A percentile compares a stretch with the other conserved stretches of the same genome.
Conservation (phyloP, 345 rosid species). For the Arabidopsis arenosa region DNA sequence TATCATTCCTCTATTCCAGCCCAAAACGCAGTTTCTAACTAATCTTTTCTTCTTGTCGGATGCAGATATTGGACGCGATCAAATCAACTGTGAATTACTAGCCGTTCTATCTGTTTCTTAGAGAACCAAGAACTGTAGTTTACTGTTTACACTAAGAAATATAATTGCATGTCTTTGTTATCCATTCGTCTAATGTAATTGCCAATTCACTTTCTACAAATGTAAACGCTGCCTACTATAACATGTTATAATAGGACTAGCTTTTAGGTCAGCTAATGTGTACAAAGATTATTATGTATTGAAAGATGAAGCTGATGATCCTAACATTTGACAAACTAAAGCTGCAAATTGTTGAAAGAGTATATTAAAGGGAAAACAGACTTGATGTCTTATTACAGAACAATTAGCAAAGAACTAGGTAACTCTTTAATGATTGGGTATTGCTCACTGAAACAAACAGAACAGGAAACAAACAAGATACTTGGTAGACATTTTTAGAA, state of each 20-base stretch:
- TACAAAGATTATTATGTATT: neutral
- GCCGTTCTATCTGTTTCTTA: neutral
- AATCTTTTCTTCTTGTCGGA: slow-evolving; percentile 4
- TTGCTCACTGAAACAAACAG: slow-evolving; percentile 28
- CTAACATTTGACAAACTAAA: neutral
- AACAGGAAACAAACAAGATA: slow-evolving; percentile 33
- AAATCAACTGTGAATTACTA: slow-evolving; percentile 76
- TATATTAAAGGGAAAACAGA: slow-evolving; percentile 4
- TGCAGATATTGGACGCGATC: slow-evolving; percentile 86
- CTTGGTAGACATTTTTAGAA: slow-evolving; percentile 2
- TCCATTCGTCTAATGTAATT: neutral
- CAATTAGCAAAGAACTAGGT: slow-evolving; percentile 7
- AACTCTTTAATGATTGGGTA: slow-evolving; percentile 17
- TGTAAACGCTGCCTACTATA: neutral
- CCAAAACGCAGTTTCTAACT: neutral
- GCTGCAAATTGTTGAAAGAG: slow-evolving; percentile 19
- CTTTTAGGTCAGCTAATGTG: neutral
- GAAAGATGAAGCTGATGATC: neutral
- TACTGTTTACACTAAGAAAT: slow-evolving; percentile 12
- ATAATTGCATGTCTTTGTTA: neutral
- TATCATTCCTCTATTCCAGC: neutral
- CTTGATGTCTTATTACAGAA: slow-evolving; percentile 32
- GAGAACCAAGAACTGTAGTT: slow-evolving; percentile 5
- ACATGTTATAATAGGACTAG: neutral
- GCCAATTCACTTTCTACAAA: neutral